Percentiles rank a stretch among this genome's conserved stretches.
These are phyloP conservation scores for Platismatia glauca DNA, from an alignment of 495 filamentous ascomycete genomes.

Conservation along the genomic window DNA sequence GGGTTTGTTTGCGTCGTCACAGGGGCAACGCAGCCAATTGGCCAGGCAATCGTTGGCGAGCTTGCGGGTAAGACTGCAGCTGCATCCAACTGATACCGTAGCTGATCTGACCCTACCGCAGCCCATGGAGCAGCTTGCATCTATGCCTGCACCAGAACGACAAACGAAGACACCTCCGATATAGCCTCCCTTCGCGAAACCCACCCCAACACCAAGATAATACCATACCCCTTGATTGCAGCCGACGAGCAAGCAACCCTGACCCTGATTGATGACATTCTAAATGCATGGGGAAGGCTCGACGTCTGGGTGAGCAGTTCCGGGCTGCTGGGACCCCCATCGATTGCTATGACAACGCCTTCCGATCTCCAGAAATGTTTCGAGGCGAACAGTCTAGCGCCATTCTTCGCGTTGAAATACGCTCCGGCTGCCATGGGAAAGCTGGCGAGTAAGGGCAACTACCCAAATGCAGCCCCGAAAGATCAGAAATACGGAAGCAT, in stretches of 20 bases:
- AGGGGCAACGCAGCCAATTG: slow-evolving; percentile 48
- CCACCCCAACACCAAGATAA: slow-evolving; percentile 46
- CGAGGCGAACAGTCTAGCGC: slow-evolving; percentile 48
- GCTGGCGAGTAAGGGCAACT: slow-evolving; percentile 39
- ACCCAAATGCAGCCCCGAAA: slow-evolving; percentile 53
- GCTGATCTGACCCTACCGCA: slow-evolving; percentile 21
- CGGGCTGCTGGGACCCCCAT: slow-evolving; percentile 47
- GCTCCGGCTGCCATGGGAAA: slow-evolving; percentile 55
- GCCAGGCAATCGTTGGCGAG: slow-evolving; percentile 48
- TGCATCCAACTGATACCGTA: not conserved
- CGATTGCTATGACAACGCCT: slow-evolving; percentile 45
- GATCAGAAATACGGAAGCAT: slow-evolving; percentile 49
- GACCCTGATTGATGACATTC: slow-evolving; percentile 50
- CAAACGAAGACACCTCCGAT: slow-evolving; percentile 24
- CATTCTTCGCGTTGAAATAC: slow-evolving; percentile 56
- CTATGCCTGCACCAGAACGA: slow-evolving; percentile 37
- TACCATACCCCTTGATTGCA: slow-evolving; percentile 48
- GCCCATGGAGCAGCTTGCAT: slow-evolving; percentile 56
- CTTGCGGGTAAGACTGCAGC: slow-evolving; percentile 38
- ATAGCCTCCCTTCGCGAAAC: slow-evolving; percentile 32
- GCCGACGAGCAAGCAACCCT: slow-evolving; percentile 51
- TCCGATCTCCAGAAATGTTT: slow-evolving; percentile 45
- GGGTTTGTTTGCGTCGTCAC: slow-evolving; percentile 57
- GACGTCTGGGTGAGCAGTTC: slow-evolving; percentile 53
- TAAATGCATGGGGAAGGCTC: slow-evolving; percentile 49